A percentile compares a stretch with the other conserved stretches of the same genome.
phyloP scores from a whole-genome alignment of 2,329 filamentous ascomycete genomes.

The Trichoderma brevicompactum region DNA sequence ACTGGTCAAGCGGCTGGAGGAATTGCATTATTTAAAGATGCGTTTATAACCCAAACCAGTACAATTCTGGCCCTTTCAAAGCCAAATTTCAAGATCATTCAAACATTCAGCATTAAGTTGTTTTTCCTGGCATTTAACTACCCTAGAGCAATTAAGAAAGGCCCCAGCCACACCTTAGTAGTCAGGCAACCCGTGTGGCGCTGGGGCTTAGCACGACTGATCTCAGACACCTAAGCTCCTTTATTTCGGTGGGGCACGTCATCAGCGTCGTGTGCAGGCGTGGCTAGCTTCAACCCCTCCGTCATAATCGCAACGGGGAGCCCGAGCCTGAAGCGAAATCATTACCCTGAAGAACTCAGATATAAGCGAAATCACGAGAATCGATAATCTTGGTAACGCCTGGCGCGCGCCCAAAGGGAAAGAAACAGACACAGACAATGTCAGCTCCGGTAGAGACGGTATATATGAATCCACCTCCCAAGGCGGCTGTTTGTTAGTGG shows the following conservation, averaged over 20 bases:
- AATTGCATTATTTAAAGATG: not conserved
- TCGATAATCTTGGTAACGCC: not conserved
- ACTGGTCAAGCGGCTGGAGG: too few species aligned
- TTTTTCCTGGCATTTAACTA: not conserved
- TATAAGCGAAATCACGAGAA: conserved; percentile 30
- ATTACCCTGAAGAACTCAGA: conserved; percentile 10
- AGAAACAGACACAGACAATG: conserved; percentile 41
- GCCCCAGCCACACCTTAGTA: conserved; percentile 7
- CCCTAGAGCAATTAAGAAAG: conserved; percentile 2
- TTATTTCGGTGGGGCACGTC: conserved; percentile 45
- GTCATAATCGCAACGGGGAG: conserved; percentile 28
- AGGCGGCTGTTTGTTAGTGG: conserved; percentile 28
- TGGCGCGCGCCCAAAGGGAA: not conserved
- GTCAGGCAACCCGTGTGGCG: conserved; percentile 1
- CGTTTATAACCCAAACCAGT: not conserved
- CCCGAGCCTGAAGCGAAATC: conserved; percentile 25
- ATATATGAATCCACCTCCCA: conserved; percentile 37
- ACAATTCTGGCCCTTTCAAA: not conserved
- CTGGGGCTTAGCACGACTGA: not conserved
- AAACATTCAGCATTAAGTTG: not conserved
- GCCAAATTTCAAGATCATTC: not conserved
- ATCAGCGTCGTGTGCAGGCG: conserved; percentile 39
- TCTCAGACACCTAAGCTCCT: conserved; percentile 16
- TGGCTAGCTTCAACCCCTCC: conserved; percentile 41
- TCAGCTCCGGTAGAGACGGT: conserved; percentile 51